Percentiles rank a stretch among this genome's conserved stretches.
phyloP scores from a whole-genome alignment of 768 basidiomycete genomes.

The Boletus edulis region DNA sequence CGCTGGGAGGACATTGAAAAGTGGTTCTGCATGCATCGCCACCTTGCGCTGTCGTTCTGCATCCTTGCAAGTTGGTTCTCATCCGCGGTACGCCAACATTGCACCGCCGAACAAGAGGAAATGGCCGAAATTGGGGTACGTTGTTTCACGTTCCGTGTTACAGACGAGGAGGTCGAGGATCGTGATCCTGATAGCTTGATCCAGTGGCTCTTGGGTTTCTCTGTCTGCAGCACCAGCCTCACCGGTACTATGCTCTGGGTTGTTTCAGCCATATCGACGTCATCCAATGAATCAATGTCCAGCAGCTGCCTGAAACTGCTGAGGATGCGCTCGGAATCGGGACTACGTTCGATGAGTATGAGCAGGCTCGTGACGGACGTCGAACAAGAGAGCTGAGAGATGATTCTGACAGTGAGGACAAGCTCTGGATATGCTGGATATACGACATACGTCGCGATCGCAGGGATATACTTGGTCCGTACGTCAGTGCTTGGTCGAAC shows the following conservation, averaged over 20 bases:
- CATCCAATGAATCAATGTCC: constrained; percentile 56
- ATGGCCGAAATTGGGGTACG: constrained; percentile 84
- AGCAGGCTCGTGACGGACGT: constrained; percentile 69
- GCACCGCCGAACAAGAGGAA: constrained; percentile 76
- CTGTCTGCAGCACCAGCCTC: constrained; percentile 70
- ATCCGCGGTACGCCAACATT: constrained; percentile 67
- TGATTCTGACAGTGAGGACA: constrained; percentile 73
- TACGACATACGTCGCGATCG: constrained; percentile 74
- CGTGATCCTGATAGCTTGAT: constrained; percentile 70
- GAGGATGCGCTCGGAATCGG: constrained; percentile 82
- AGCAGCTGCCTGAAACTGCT: constrained; percentile 76
- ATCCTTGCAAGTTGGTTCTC: constrained; percentile 43
- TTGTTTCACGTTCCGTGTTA: constrained; percentile 58
- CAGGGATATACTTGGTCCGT: constrained; percentile 69
- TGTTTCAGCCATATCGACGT: constrained; percentile 58
- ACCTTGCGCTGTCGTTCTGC: constrained; percentile 30
- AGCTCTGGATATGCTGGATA: constrained; percentile 72
- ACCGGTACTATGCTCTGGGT: constrained; percentile 61
- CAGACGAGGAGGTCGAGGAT: constrained; percentile 81
- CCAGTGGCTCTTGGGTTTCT: constrained; percentile 43
- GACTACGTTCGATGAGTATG: constrained; percentile 74
- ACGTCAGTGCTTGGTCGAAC: constrained; percentile 76
- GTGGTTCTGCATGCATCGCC: constrained; percentile 38
- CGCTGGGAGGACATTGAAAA: constrained; percentile 65
- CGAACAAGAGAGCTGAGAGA: constrained; percentile 64